A percentile compares a stretch with the other conserved stretches of the same genome.
phyloP scores from a whole-genome alignment of 495 filamentous ascomycete species.

The Penicillium canescens region DNA sequence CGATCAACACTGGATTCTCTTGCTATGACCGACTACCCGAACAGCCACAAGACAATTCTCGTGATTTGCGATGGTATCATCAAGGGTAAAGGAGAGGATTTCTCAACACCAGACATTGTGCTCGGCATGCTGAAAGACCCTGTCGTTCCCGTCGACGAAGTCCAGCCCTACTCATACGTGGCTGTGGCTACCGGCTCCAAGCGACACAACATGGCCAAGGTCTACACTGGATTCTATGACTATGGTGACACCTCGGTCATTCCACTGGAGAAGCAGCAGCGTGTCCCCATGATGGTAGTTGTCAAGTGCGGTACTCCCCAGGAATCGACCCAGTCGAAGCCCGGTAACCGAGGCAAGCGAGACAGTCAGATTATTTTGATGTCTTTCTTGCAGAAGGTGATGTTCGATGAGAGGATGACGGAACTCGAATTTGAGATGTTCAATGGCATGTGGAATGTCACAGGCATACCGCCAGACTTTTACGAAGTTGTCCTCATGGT shows the following conservation, averaged over 20 bases:
- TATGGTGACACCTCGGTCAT: slow-evolving; percentile 82
- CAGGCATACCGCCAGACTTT: slow-evolving; percentile 95
- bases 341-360: slow-evolving; percentile 96
- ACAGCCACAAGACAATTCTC: slow-evolving; percentile 95
- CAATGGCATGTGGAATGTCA: slow-evolving; percentile 98
- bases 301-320: slow-evolving; percentile 95
- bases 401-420: slow-evolving; percentile 99
- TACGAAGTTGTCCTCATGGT: slow-evolving; percentile 98
- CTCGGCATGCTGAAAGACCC: slow-evolving; percentile 95
- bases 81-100: slow-evolving; percentile 88
- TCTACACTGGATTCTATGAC: slow-evolving; percentile 97
- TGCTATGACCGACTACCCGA: slow-evolving; percentile 97
- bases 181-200: slow-evolving; percentile 95
- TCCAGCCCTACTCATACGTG: slow-evolving; percentile 90
- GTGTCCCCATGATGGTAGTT: slow-evolving; percentile 98
- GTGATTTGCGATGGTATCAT: slow-evolving; percentile 98
- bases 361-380: slow-evolving; percentile 99
- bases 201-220: slow-evolving; percentile 98
- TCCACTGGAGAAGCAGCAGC: slow-evolving; percentile 85
- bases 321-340: slow-evolving; percentile 76
- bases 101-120: slow-evolving; percentile 87
- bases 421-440: slow-evolving; percentile 99
- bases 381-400: slow-evolving; percentile 99
- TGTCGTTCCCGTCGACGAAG: slow-evolving; percentile 72
- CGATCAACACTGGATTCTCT: slow-evolving; percentile 95